Evolutionary conservation across 306 rosid species (phyloP).

Genomic region (Chamaecrista fasciculata): DNA sequence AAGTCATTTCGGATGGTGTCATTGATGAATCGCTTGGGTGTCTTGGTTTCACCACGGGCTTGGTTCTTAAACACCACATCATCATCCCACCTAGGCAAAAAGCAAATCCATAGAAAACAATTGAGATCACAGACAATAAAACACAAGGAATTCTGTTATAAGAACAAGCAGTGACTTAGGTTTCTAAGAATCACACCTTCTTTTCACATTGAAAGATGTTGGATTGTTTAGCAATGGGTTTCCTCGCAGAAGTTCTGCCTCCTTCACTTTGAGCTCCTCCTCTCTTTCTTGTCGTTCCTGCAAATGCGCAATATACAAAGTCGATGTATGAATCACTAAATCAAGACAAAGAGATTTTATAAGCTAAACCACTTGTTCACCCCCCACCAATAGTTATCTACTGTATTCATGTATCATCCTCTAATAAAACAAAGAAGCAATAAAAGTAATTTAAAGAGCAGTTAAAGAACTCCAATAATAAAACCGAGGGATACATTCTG

Average conservation of each 20-base stretch:
- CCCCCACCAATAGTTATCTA: not conserved
- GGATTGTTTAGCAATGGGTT: slow-evolving; percentile 58
- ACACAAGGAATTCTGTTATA: not conserved
- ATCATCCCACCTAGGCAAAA: slow-evolving; percentile 24
- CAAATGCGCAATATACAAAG: slow-evolving; percentile 11
- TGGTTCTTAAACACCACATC: slow-evolving; percentile 55
- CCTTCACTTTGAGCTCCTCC: slow-evolving; percentile 64
- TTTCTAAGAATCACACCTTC: slow-evolving; percentile 40
- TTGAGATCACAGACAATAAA: not conserved
- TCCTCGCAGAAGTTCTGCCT: slow-evolving; percentile 58
- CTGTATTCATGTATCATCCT: not conserved
- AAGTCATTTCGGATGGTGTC: slow-evolving; percentile 46
- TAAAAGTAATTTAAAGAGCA: not conserved
- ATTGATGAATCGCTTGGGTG: slow-evolving; percentile 62
- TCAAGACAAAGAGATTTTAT: not conserved
- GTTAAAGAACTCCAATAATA: not conserved
- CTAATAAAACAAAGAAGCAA: not conserved
- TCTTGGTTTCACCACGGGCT: slow-evolving; percentile 66
- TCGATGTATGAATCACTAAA: slow-evolving; percentile 1
- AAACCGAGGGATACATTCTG: not conserved
- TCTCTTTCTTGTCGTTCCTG: slow-evolving; percentile 52
- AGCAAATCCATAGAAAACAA: not conserved
- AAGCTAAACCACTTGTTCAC: not conserved
- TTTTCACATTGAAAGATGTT: slow-evolving; percentile 55
- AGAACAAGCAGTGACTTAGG: not conserved